Evolutionary conservation across 2,329 filamentous ascomycete genomes (phyloP).

Genomic region (Arthrobotrys megalospora): DNA sequence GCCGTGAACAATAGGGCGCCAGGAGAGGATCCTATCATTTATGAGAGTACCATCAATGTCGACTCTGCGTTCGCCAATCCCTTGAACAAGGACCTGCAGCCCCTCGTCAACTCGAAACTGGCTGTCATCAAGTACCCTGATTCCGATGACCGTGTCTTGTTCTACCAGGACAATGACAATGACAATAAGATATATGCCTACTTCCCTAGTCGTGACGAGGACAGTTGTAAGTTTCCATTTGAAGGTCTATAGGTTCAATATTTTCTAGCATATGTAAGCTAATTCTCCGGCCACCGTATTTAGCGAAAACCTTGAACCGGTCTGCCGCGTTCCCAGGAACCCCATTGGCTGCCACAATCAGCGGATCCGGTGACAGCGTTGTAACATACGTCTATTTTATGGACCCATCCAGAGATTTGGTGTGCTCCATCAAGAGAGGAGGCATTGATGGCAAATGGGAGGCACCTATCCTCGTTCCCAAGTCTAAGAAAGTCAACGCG

Average conservation of each 20-base stretch:
- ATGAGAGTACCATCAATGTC: constrained; percentile 9
- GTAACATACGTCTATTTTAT: constrained; percentile 17
- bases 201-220: constrained; percentile 17
- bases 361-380: constrained; percentile 1
- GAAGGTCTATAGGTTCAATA: no score
- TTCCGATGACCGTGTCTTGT: constrained; percentile 9
- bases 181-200: constrained; percentile 16
- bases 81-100: constrained; percentile 11
- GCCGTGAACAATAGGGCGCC: neutral
- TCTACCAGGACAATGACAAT: constrained; percentile 12
- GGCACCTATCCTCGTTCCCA: constrained; percentile 5
- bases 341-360: neutral
- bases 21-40: constrained; percentile 8
- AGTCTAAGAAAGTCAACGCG: constrained; percentile 25
- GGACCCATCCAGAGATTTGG: constrained; percentile 2
- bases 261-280: neutral
- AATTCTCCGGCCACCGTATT: neutral
- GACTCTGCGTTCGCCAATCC: constrained; percentile 4
- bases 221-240: constrained; percentile 20
- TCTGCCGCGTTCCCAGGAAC: constrained; percentile 21
- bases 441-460: constrained; percentile 25
- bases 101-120: constrained; percentile 10
- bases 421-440: constrained; percentile 10
- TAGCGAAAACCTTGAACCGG: constrained; percentile 8
- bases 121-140: constrained; percentile 15